Conservation (phyloP, 495 filamentous ascomycete species). For the Daldinia concentrica region DNA sequence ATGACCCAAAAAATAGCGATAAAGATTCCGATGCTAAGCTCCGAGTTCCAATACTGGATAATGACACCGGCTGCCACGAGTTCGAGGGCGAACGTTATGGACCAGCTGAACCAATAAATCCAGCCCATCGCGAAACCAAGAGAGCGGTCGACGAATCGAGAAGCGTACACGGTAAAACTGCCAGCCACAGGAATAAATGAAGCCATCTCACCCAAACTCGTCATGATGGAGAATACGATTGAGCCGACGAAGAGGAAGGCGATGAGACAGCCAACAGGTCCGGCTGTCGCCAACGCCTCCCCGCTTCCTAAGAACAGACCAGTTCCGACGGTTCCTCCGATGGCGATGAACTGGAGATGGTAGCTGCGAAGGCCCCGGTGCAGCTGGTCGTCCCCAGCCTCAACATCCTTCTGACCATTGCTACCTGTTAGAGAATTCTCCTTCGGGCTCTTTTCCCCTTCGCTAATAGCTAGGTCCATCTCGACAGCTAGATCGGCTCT, state of each 20-base stretch:
- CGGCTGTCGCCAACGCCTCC: slow-evolving; percentile 66
- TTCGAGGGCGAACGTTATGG: slow-evolving; percentile 77
- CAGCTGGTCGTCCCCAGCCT: slow-evolving; percentile 39
- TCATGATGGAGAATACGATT: slow-evolving; percentile 68
- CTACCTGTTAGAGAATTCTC: slow-evolving; percentile 16
- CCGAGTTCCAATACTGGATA: slow-evolving; percentile 76
- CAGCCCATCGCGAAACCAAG: slow-evolving; percentile 84
- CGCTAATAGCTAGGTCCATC: slow-evolving; percentile 30
- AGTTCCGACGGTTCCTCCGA: slow-evolving; percentile 79
- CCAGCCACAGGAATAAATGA: slow-evolving; percentile 79
- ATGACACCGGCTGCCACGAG: slow-evolving; percentile 77
- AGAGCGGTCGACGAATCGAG: slow-evolving; percentile 75
- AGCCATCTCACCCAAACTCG: slow-evolving; percentile 72
- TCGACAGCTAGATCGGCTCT: slow-evolving; percentile 20
- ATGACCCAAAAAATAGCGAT: slow-evolving; percentile 80
- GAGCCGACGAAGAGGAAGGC: slow-evolving; percentile 75
- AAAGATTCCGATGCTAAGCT: slow-evolving; percentile 68
- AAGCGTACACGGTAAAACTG: slow-evolving; percentile 77
- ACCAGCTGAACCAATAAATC: slow-evolving; percentile 63
- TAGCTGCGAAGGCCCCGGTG: slow-evolving; percentile 54
- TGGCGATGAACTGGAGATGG: slow-evolving; percentile 69
- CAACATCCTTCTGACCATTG: slow-evolving; percentile 40
- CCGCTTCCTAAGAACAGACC: slow-evolving; percentile 80
- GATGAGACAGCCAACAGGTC: slow-evolving; percentile 73
- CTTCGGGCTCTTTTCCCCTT: slow-evolving; percentile 31